Conservation (phyloP, 169 alveolate genomes). For the Plasmodium knowlesi region DNA sequence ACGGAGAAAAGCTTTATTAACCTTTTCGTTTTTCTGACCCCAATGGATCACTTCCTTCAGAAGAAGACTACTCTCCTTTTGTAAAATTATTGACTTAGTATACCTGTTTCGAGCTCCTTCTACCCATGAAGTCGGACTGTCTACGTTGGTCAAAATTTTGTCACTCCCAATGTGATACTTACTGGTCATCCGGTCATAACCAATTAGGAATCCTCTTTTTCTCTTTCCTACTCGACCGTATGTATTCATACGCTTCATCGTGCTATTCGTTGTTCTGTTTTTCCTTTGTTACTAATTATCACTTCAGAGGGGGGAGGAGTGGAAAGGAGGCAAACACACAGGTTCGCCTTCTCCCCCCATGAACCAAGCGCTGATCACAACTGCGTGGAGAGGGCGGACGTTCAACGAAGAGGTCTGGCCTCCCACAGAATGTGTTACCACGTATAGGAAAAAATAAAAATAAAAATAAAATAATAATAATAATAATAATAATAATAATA, state of each 20-base stretch:
- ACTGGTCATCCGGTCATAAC: background rate
- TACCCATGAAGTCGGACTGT: background rate
- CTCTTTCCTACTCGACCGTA: conserved; percentile 14
- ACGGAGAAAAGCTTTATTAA: background rate
- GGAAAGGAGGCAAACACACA: background rate
- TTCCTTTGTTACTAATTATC: background rate
- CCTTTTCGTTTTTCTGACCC: background rate
- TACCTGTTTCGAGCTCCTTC: conserved; percentile 6
- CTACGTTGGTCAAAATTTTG: background rate
- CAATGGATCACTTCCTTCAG: conserved; percentile 3
- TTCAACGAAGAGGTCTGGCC: too few relatives aligned
- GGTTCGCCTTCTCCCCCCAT: background rate
- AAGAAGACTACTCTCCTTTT: conserved; percentile 17
- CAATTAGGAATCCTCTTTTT: background rate
- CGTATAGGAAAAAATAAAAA: background rate
- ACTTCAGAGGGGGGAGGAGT: background rate
- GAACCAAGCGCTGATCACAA: background rate
- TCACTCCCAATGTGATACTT: background rate
- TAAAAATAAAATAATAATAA: too few relatives aligned
- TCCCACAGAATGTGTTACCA: too few relatives aligned
- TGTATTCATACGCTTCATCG: background rate
- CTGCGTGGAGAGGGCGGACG: too few relatives aligned
- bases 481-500: too few relatives aligned
- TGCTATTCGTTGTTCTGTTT: background rate
- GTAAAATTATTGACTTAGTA: conserved; percentile 23